Conservation (phyloP, 768 basidiomycete genomes). For the Lactifluus pinguis region DNA sequence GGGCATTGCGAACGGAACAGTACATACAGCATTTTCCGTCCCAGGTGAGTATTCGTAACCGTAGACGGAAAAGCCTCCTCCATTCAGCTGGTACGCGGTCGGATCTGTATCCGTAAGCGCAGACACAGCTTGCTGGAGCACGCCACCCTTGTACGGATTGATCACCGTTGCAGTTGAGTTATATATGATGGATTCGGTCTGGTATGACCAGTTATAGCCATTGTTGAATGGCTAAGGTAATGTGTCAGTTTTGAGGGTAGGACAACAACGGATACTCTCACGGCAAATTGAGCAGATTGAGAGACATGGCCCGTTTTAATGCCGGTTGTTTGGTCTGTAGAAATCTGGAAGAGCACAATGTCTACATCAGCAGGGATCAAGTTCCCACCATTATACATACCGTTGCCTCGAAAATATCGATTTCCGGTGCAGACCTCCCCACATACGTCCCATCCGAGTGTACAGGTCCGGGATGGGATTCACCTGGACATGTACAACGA, state of each 20-base stretch:
- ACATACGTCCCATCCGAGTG: slow-evolving; percentile 46
- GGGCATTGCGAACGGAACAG: not conserved
- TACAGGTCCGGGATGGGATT: slow-evolving; percentile 45
- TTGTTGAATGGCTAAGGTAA: slow-evolving; percentile 15
- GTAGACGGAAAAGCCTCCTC: slow-evolving; percentile 31
- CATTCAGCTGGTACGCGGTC: slow-evolving; percentile 27
- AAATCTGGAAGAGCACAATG: not conserved
- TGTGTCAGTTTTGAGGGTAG: not conserved
- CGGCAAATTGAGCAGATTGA: slow-evolving; percentile 19
- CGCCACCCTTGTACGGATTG: slow-evolving; percentile 67
- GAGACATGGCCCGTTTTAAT: slow-evolving; percentile 5
- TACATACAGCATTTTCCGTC: slow-evolving; percentile 18
- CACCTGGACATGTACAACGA: slow-evolving; percentile 30
- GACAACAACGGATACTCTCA: not conserved
- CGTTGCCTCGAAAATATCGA: slow-evolving; percentile 59
- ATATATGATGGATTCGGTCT: not conserved
- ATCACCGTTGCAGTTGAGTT: not conserved
- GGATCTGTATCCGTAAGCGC: slow-evolving; percentile 44
- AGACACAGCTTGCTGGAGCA: slow-evolving; percentile 79
- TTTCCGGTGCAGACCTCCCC: slow-evolving; percentile 61
- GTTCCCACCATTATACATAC: slow-evolving; percentile 5
- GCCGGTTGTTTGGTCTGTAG: not conserved
- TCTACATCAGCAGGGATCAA: not conserved
- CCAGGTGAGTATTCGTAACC: slow-evolving; percentile 38
- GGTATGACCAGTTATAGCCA: slow-evolving; percentile 10